Evolutionary conservation across 352 stramenopile species (phyloP), one percentile per base, ranked within the genome.

Genomic region (Globisporangium alternatum): DNA sequence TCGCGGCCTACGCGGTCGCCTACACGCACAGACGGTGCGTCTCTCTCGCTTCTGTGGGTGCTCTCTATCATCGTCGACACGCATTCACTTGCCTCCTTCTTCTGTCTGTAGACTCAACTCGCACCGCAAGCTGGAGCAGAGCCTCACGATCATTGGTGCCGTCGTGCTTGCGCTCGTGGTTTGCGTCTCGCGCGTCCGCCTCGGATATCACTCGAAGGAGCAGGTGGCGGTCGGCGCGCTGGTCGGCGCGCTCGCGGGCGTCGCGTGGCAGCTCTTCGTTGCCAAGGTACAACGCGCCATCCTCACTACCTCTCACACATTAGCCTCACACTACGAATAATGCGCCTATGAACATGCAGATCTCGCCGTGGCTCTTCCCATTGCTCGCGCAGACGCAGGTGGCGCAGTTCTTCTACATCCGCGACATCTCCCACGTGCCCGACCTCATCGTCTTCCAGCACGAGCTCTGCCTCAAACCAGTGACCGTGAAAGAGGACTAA

Each of bases 361-460:
- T 80, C 9, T 76, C 82, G 28, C 61, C 75, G 31, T 77, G 67
- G 65, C 58, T 91, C 31, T 95, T 95, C 31, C 84, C 86, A 10
- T 19, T 64, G 22, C 66, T 95, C 52, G 65, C 71, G n/a, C 61
- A 78, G 52, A 81, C 71, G 43, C 45, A 63, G 5, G 30, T 93
- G 25, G 83, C 72, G 2, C 80, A 83, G 60, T 77, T 78, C 45
- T 80, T 93, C 41, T 89, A 83, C 70, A 33, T 92, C 39, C 82
- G 84, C 30, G 84, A 93, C 49, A 87, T 85, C 70, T 88, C 86
- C 15, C 69, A 81, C 58, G 90, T 95, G 49, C 74, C 83, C 3
- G 81, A 93, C 65, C 72, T 95, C 59, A 89, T 95, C 56, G 71
- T 92, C 43, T 86, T 81, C 71, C 81, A 93, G 63, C 75, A 92